Evolutionary conservation across 306 rosid genomes (phyloP).

Genomic region (Vicia sativa): DNA sequence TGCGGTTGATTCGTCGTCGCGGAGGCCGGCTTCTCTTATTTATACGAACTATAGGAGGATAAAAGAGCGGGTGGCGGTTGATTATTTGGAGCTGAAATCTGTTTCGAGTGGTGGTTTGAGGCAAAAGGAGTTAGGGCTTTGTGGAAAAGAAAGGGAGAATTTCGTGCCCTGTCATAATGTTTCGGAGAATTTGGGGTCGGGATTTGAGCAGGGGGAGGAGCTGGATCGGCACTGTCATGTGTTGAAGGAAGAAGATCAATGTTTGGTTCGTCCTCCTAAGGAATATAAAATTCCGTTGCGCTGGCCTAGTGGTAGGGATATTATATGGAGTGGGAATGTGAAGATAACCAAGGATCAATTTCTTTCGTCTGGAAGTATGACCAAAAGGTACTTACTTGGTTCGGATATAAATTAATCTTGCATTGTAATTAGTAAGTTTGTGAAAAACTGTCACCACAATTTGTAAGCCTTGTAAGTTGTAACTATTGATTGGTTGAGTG

Average conservation of each 20-base stretch:
- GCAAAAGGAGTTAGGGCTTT: conserved; percentile 72
- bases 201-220: conserved; percentile 84
- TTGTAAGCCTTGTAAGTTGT: not conserved
- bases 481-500: conserved; percentile 2
- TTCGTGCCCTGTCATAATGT: conserved; percentile 93
- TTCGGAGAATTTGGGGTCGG: conserved; percentile 64
- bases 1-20: conserved; percentile 51
- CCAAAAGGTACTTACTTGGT: conserved; percentile 75
- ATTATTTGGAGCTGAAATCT: conserved; percentile 77
- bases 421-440: not conserved
- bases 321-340: conserved; percentile 97
- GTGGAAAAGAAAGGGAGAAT: conserved; percentile 88
- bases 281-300: conserved; percentile 92
- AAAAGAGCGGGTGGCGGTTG: conserved; percentile 83
- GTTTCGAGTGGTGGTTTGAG: conserved; percentile 61
- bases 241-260: conserved; percentile 52
- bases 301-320: conserved; percentile 93
- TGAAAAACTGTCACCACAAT: not conserved
- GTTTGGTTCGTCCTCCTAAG: conserved; percentile 95
- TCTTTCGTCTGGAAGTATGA: conserved; percentile 98
- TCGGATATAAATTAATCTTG: not conserved
- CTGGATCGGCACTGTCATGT: conserved; percentile 87
- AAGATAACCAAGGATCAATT: conserved; percentile 95
- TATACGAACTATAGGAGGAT: conserved; percentile 85
- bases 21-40: conserved; percentile 51